Conservation (phyloP, 2,329 filamentous ascomycete genomes). For the Huntiella omanensis region DNA sequence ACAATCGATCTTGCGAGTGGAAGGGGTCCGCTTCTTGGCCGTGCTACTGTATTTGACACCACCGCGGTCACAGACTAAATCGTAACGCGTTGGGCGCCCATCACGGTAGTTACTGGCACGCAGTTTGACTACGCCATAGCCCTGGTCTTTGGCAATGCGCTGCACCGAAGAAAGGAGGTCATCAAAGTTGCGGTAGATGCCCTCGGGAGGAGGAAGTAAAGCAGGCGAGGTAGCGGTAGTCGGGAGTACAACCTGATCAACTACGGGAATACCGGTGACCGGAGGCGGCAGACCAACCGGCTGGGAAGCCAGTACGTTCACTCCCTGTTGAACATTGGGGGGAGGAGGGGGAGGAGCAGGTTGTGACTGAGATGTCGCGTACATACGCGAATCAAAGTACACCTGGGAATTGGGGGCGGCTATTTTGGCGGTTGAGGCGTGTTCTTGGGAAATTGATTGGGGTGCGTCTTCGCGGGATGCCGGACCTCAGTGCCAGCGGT, state of each 20-base stretch:
- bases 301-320: conserved; percentile 3
- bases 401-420: conserved; percentile 6
- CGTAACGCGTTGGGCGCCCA: conserved; percentile 42
- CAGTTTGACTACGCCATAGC: conserved; percentile 43
- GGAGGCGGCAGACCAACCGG: conserved; percentile 1
- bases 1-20: conserved; percentile 44
- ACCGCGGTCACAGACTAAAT: conserved; percentile 43
- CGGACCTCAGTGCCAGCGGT: no score
- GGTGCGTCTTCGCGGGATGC: not conserved
- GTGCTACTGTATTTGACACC: conserved; percentile 47
- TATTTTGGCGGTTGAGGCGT: conserved; percentile 15
- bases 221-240: conserved; percentile 26
- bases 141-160: conserved; percentile 40
- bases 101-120: conserved; percentile 45
- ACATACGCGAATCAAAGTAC: conserved; percentile 11
- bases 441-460: conserved; percentile 11
- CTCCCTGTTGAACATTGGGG: not conserved
- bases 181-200: conserved; percentile 40
- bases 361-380: conserved; percentile 10
- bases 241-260: conserved; percentile 22
- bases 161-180: conserved; percentile 39
- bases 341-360: conserved; percentile 1
- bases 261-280: conserved; percentile 16
- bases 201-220: conserved; percentile 37
- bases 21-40: conserved; percentile 44